These are phyloP conservation scores for Cairneyella variabilis DNA, from an alignment of 495 filamentous ascomycete genomes.

Conservation along the genomic window DNA sequence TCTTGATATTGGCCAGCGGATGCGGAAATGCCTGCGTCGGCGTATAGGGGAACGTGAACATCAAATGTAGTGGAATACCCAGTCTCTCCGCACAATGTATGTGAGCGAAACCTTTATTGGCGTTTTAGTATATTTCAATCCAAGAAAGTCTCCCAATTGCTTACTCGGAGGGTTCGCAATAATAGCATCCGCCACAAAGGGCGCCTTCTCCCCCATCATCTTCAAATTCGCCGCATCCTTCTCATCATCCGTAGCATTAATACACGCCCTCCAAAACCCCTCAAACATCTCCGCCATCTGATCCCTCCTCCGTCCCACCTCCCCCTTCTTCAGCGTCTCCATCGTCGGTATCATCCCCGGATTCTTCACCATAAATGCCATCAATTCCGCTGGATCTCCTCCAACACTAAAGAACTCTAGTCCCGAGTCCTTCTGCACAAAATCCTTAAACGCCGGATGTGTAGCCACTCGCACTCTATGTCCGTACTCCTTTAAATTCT, in stretches of 20 bases:
- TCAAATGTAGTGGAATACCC: conserved; percentile 61
- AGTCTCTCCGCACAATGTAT: conserved; percentile 63
- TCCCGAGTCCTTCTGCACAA: conserved; percentile 58
- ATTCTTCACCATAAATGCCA: conserved; percentile 83
- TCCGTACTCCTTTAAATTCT: conserved; percentile 64
- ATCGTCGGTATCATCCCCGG: conserved; percentile 65
- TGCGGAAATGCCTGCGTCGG: conserved; percentile 68
- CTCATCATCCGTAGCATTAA: conserved; percentile 52
- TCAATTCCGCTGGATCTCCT: conserved; percentile 67
- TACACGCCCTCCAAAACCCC: conserved; percentile 59
- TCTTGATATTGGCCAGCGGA: conserved; percentile 65
- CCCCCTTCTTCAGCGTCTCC: conserved; percentile 60
- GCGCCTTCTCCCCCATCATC: conserved; percentile 47
- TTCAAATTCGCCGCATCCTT: conserved; percentile 44
- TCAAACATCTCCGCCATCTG: conserved; percentile 61
- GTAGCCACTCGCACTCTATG: conserved; percentile 69
- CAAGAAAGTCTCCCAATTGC: too few relatives aligned
- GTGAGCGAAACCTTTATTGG: conserved; percentile 10
- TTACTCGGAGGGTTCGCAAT: conserved; percentile 65
- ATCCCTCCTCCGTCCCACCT: conserved; percentile 54
- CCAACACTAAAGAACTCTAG: conserved; percentile 72
- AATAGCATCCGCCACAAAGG: conserved; percentile 70
- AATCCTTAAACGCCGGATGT: conserved; percentile 62
- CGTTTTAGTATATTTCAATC: too few relatives aligned
- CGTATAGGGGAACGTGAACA: conserved; percentile 66